These are phyloP conservation scores for Boechera divaricarpa DNA, from an alignment of 345 rosid genomes.

Conservation along the genomic window DNA sequence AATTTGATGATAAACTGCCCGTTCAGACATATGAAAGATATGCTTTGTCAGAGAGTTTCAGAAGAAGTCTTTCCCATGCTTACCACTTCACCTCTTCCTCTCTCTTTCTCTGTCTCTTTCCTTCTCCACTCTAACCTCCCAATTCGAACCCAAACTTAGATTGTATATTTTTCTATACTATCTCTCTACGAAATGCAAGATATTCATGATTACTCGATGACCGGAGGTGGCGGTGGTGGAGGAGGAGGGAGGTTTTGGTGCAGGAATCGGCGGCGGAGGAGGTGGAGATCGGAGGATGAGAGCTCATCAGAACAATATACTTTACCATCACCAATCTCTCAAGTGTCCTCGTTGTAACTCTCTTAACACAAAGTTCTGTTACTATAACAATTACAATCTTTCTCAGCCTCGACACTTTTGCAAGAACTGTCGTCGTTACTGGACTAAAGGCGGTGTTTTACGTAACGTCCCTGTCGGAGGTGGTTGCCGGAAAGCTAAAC, in stretches of 20 bases:
- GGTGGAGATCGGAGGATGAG: conserved; percentile 80
- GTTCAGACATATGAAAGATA: conserved; percentile 51
- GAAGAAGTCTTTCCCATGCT: conserved; percentile 34
- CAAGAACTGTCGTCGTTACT: conserved; percentile 93
- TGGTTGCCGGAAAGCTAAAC: conserved; percentile 53
- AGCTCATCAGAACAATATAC: conserved; percentile 62
- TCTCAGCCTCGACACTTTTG: conserved; percentile 99
- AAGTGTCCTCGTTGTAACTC: conserved; percentile 98
- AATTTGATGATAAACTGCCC: conserved; percentile 31
- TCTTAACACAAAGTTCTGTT: conserved; percentile 91
- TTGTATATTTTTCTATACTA: background rate
- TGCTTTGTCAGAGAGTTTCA: conserved; percentile 44
- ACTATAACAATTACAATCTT: conserved; percentile 98
- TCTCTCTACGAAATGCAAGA: conserved; percentile 42
- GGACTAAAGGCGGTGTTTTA: conserved; percentile 98
- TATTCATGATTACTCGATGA: conserved; percentile 43
- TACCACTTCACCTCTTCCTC: background rate
- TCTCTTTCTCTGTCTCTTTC: background rate
- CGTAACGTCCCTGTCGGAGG: conserved; percentile 97
- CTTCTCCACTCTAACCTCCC: conserved; percentile 23
- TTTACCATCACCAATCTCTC: conserved; percentile 64
- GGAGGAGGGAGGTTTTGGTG: conserved; percentile 39
- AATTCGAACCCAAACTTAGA: background rate
- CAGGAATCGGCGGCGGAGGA: conserved; percentile 42
- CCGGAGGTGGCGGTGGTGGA: conserved; percentile 36